Conservation (phyloP, 2,329 filamentous ascomycete genomes). For the Rhinocladiella similis region DNA sequence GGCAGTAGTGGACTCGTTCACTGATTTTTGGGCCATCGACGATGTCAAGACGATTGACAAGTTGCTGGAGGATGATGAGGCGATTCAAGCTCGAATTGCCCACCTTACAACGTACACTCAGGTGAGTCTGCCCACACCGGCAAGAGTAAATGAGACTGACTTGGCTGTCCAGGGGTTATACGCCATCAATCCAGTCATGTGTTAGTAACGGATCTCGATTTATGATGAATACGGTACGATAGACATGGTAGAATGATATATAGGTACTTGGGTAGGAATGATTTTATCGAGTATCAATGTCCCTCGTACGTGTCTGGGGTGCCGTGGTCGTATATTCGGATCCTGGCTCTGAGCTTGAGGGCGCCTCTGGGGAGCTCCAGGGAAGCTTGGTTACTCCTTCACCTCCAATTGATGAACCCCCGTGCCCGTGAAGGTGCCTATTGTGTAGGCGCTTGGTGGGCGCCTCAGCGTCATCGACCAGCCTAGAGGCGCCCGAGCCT, state of each 20-base stretch:
- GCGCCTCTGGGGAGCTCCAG: no score
- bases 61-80: slow-evolving; percentile 47
- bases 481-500: no score
- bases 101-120: slow-evolving; percentile 9
- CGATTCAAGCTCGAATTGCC: slow-evolving; percentile 4
- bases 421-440: slow-evolving; percentile 6
- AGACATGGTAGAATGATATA: no score
- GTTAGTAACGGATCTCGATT: slow-evolving; percentile 3
- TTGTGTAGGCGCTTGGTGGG: not conserved
- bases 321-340: no score
- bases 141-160: not conserved
- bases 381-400: not conserved
- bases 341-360: not conserved
- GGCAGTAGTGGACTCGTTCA: slow-evolving; percentile 67
- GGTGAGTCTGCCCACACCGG: slow-evolving; percentile 9
- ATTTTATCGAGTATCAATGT: not conserved
- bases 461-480: not conserved
- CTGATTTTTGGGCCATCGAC: slow-evolving; percentile 76
- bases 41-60: slow-evolving; percentile 65
- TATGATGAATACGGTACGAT: no score
- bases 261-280: not conserved
- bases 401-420: slow-evolving; percentile 12
- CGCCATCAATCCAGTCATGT: slow-evolving; percentile 20
- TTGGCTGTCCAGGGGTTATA: slow-evolving; percentile 7
- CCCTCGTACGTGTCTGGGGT: no score